These are phyloP conservation scores for Chimonanthus praecox DNA, from an alignment of 164 flowering plant species.

Conservation along the genomic window DNA sequence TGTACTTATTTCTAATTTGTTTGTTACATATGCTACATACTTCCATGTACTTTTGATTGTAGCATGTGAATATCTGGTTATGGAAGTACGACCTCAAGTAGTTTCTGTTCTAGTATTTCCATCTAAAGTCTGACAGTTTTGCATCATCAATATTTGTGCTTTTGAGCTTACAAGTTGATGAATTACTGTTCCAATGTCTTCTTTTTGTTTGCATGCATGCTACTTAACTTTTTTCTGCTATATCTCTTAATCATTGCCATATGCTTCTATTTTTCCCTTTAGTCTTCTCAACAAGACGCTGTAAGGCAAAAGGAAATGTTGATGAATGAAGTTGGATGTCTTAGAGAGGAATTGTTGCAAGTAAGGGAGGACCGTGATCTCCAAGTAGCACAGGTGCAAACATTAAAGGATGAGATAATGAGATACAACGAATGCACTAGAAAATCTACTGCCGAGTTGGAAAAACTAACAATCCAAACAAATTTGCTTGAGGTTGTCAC, in stretches of 20 bases:
- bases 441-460: conserved; percentile 43
- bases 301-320: conserved; percentile 43
- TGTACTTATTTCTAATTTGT: no score
- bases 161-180: not conserved
- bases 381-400: conserved; percentile 29
- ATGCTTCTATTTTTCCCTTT: conserved; percentile 1
- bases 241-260: not conserved
- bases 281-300: conserved; percentile 56
- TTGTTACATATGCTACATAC: no score
- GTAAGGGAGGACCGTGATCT: conserved; percentile 66
- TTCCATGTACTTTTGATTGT: no score
- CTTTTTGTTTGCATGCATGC: not conserved
- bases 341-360: conserved; percentile 48
- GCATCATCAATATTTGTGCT: not conserved
- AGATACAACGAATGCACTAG: conserved; percentile 48
- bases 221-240: not conserved
- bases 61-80: no score
- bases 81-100: no score
- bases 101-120: no score
- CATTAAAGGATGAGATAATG: conserved; percentile 32
- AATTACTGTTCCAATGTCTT: not conserved
- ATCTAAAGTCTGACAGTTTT: no score
- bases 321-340: conserved; percentile 32
- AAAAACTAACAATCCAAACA: conserved; percentile 35
- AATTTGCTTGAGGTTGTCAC: conserved; percentile 60